Evolutionary conservation across 345 rosid species (phyloP).

Genomic region (Odontarrhena argentea): DNA sequence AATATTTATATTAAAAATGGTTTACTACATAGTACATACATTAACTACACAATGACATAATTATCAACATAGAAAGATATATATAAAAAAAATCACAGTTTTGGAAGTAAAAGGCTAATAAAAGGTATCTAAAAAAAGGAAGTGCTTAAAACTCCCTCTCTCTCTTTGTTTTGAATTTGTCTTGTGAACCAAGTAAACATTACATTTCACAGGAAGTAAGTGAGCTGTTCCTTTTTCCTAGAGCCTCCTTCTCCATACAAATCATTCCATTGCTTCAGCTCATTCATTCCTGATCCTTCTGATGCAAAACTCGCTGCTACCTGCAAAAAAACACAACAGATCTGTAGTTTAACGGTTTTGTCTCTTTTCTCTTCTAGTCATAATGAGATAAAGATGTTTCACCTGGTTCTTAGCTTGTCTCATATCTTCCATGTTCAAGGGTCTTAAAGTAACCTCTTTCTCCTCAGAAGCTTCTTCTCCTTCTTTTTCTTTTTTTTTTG

Average conservation of each 20-base stretch:
- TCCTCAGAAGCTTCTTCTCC: conserved; percentile 61
- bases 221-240: conserved; percentile 77
- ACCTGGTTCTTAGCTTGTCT: conserved; percentile 95
- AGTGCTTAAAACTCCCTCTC: background rate
- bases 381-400: conserved; percentile 1
- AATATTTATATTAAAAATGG: conserved; percentile 22
- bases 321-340: conserved; percentile 45
- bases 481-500: conserved; percentile 41
- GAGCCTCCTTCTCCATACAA: conserved; percentile 93
- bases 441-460: conserved; percentile 59
- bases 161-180: conserved; percentile 12
- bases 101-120: background rate
- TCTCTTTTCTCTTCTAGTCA: background rate
- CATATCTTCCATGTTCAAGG: conserved; percentile 90
- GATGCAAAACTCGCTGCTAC: conserved; percentile 90
- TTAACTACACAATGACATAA: conserved; percentile 26
- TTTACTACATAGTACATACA: conserved; percentile 10
- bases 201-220: conserved; percentile 71
- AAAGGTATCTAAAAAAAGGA: conserved; percentile 6
- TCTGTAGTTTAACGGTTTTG: conserved; percentile 1
- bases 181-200: conserved; percentile 28
- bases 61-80: conserved; percentile 21
- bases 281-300: conserved; percentile 74
- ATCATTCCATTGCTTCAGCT: conserved; percentile 92
- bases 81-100: conserved; percentile 1